Evolutionary conservation across 495 filamentous ascomycete genomes (phyloP).

Genomic region (Friedmanniomyces simplex): DNA sequence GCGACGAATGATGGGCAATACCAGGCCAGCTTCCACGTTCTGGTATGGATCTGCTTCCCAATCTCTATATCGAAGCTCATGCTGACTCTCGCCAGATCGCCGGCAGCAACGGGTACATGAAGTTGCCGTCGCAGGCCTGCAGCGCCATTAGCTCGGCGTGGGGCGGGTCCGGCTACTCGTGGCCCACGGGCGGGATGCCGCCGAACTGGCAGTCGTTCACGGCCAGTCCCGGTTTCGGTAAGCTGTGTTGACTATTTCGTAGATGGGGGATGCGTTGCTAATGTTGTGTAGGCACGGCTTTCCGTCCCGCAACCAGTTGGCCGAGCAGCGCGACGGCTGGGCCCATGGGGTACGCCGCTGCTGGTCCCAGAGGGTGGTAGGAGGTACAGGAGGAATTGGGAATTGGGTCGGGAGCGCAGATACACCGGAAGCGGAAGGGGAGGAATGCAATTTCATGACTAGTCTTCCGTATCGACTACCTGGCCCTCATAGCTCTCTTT

Average conservation of each 20-base stretch:
- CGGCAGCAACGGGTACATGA: conserved; percentile 12
- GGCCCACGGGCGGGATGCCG: not conserved
- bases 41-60: conserved; percentile 3
- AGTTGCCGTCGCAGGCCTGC: conserved; percentile 7
- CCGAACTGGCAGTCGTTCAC: conserved; percentile 7
- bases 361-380: not conserved
- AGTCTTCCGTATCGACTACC: conserved; percentile 8
- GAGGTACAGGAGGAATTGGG: not conserved
- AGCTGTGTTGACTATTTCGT: no score
- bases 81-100: conserved; percentile 2
- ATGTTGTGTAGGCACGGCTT: not conserved
- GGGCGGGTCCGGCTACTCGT: not conserved
- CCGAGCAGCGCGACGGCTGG: conserved; percentile 1
- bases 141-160: conserved; percentile 12
- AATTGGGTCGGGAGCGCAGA: no score
- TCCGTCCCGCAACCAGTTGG: not conserved
- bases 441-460: not conserved
- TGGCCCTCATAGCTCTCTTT: conserved; percentile 19
- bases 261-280: no score
- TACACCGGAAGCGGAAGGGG: no score
- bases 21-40: conserved; percentile 14
- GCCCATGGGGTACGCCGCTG: not conserved
- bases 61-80: no score
- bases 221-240: not conserved
- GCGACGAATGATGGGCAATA: conserved; percentile 22